Evolutionary conservation across 345 rosid species (phyloP).

Genomic region (Pistacia atlantica): DNA sequence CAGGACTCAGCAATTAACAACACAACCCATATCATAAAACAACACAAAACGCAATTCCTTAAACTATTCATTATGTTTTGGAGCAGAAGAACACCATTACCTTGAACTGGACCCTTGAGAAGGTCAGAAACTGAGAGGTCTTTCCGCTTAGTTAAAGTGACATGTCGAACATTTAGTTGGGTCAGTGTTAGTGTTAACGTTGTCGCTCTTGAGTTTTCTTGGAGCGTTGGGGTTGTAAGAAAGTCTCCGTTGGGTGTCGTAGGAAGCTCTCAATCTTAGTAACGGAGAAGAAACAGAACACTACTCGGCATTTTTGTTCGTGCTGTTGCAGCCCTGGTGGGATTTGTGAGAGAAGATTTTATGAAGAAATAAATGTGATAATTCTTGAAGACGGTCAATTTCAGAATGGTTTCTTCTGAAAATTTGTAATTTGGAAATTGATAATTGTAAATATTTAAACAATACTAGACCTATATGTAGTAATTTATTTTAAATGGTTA

Average conservation of each 20-base stretch:
- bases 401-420: too few species aligned
- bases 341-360: not conserved
- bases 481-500: too few species aligned
- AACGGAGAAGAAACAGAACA: not conserved
- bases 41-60: not conserved
- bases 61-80: too few species aligned
- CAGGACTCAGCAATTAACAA: not conserved
- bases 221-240: slow-evolving; percentile 83
- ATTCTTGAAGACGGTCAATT: too few species aligned
- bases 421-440: too few species aligned
- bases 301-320: not conserved
- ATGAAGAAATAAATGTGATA: too few species aligned
- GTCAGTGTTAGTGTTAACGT: slow-evolving; percentile 12
- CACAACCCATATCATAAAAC: too few species aligned
- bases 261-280: slow-evolving; percentile 55
- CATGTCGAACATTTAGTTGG: slow-evolving; percentile 23
- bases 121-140: slow-evolving; percentile 50
- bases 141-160: slow-evolving; percentile 27
- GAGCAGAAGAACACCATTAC: slow-evolving; percentile 29
- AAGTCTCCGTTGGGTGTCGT: slow-evolving; percentile 65
- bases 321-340: too few species aligned
- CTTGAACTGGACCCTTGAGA: slow-evolving; percentile 60
- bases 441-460: too few species aligned
- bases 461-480: too few species aligned
- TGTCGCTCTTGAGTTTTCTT: slow-evolving; percentile 26